Evolutionary conservation across 2,329 filamentous ascomycete species (phyloP).

Genomic region (Polytolypa hystricis): DNA sequence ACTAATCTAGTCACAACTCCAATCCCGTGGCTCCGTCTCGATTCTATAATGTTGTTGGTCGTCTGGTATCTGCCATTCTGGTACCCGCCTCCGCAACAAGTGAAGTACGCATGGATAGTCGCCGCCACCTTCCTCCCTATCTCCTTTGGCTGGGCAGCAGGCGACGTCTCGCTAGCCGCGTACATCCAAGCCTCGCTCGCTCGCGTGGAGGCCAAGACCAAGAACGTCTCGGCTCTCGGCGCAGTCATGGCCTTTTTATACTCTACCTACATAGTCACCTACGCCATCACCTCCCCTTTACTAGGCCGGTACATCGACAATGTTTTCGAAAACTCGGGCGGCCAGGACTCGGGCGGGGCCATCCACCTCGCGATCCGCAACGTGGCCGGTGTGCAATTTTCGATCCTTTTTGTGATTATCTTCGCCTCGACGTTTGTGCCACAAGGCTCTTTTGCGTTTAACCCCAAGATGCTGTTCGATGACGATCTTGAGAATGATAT

Average conservation of each 20-base stretch:
- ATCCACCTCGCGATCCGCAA: slow-evolving; percentile 33
- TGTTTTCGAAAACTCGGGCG: slow-evolving; percentile 25
- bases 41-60: slow-evolving; percentile 36
- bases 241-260: slow-evolving; percentile 44
- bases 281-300: slow-evolving; percentile 34
- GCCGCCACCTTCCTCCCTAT: slow-evolving; percentile 38
- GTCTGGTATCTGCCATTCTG: slow-evolving; percentile 42
- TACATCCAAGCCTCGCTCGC: slow-evolving; percentile 42
- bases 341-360: slow-evolving; percentile 18
- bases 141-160: slow-evolving; percentile 42
- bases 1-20: slow-evolving; percentile 40
- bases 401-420: slow-evolving; percentile 32
- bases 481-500: slow-evolving; percentile 12
- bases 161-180: slow-evolving; percentile 40
- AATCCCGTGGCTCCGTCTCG: slow-evolving; percentile 41
- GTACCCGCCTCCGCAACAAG: slow-evolving; percentile 30
- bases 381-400: slow-evolving; percentile 39
- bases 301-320: slow-evolving; percentile 38
- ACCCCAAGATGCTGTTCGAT: slow-evolving; percentile 22
- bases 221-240: slow-evolving; percentile 38
- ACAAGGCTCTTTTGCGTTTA: slow-evolving; percentile 33
- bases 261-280: slow-evolving; percentile 39
- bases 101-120: slow-evolving; percentile 37
- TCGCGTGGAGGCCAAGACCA: slow-evolving; percentile 33
- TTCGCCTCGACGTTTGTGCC: slow-evolving; percentile 38